These are phyloP conservation scores for Metschnikowia santaceciliae DNA, from an alignment of 805 yeast genomes.

Conservation along the genomic window DNA sequence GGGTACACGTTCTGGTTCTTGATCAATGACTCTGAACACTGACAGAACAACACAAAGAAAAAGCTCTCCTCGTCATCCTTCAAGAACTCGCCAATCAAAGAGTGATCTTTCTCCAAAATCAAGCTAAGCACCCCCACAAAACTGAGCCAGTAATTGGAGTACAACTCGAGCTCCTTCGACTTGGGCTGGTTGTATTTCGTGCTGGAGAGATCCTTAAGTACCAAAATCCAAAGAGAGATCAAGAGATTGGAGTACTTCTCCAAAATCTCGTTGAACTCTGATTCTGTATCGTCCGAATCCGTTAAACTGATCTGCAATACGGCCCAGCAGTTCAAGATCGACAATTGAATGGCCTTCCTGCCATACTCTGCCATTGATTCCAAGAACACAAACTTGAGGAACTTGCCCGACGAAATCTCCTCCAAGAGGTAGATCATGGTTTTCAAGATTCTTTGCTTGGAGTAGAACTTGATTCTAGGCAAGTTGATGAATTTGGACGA, in stretches of 20 bases:
- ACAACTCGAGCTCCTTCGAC: slow-evolving; percentile 43
- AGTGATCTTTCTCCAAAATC: slow-evolving; percentile 50
- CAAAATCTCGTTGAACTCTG: slow-evolving; percentile 47
- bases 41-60: slow-evolving; percentile 76
- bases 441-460: slow-evolving; percentile 50
- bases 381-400: slow-evolving; percentile 54
- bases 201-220: slow-evolving; percentile 70
- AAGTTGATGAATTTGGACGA: slow-evolving; percentile 66
- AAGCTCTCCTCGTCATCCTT: slow-evolving; percentile 60
- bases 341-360: slow-evolving; percentile 52
- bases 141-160: slow-evolving; percentile 67
- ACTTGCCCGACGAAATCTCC: slow-evolving; percentile 43
- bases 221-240: slow-evolving; percentile 74
- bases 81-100: slow-evolving; percentile 44
- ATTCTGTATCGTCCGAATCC: slow-evolving; percentile 27
- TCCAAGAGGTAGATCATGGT: slow-evolving; percentile 66
- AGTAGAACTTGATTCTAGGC: slow-evolving; percentile 41
- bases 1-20: slow-evolving; percentile 43
- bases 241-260: slow-evolving; percentile 56
- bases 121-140: slow-evolving; percentile 72
- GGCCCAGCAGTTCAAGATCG: slow-evolving; percentile 74
- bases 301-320: slow-evolving; percentile 39
- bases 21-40: slow-evolving; percentile 73
- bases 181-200: slow-evolving; percentile 49
- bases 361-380: slow-evolving; percentile 41